Evolutionary conservation across 2,329 filamentous ascomycete genomes (phyloP).

Genomic region (Colletotrichum kahawae): DNA sequence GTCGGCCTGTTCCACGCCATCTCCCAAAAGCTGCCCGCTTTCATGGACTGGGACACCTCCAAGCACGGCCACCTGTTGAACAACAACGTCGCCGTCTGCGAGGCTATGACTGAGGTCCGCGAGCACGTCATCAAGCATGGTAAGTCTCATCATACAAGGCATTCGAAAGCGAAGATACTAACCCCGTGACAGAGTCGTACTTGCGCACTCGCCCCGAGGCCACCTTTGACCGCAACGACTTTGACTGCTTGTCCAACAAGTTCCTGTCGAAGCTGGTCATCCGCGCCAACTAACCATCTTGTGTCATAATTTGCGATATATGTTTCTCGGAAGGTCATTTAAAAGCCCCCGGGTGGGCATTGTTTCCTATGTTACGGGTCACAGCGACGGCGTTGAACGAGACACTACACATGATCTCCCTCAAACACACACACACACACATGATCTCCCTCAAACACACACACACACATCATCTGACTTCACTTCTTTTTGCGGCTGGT

Average conservation of each 20-base stretch:
- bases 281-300: slow-evolving; percentile 74
- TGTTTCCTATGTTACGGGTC: slow-evolving; percentile 23
- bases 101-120: slow-evolving; percentile 94
- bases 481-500: slow-evolving; percentile 22
- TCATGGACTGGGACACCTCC: slow-evolving; percentile 91
- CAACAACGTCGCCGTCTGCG: slow-evolving; percentile 90
- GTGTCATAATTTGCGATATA: slow-evolving; percentile 20
- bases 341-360: slow-evolving; percentile 10
- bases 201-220: slow-evolving; percentile 79
- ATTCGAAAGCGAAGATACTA: slow-evolving; percentile 33
- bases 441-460: no score
- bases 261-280: slow-evolving; percentile 97
- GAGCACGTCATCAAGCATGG: slow-evolving; percentile 93
- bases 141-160: slow-evolving; percentile 52
- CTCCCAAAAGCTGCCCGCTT: slow-evolving; percentile 91
- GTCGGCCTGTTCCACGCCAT: slow-evolving; percentile 97
- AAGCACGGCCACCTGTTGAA: slow-evolving; percentile 91
- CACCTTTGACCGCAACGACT: slow-evolving; percentile 89
- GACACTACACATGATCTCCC: slow-evolving; percentile 13
- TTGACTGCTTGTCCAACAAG: slow-evolving; percentile 96
- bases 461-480: neutral
- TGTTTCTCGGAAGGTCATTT: slow-evolving; percentile 9
- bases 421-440: neutral
- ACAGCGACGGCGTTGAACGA: slow-evolving; percentile 26
- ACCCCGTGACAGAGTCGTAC: slow-evolving; percentile 73